phyloP scores from a whole-genome alignment of 768 basidiomycete genomes.

The Astraeus odoratus region DNA sequence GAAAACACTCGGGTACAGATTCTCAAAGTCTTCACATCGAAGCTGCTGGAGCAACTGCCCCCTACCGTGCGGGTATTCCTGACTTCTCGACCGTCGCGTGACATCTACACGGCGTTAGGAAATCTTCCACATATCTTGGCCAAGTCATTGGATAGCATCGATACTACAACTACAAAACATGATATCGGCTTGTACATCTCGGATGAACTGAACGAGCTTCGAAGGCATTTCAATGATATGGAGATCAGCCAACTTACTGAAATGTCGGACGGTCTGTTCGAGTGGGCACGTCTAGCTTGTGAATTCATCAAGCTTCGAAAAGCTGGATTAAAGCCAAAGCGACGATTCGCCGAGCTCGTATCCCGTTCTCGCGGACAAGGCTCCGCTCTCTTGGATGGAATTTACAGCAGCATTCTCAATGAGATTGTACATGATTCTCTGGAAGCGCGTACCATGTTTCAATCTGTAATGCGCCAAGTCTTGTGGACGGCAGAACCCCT shows the following conservation, averaged over 20 bases:
- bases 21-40: no score
- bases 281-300: conserved; percentile 7
- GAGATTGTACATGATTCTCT: background rate
- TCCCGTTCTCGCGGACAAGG: background rate
- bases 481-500: no score
- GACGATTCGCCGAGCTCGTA: background rate
- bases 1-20: no score
- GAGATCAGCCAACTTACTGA: background rate
- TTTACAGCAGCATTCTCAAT: background rate
- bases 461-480: conserved; percentile 1
- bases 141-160: background rate
- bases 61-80: no score
- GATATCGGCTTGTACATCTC: background rate
- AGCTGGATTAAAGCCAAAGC: background rate
- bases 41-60: no score
- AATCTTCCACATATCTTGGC: background rate
- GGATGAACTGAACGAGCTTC: background rate
- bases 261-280: conserved; percentile 1
- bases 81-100: background rate
- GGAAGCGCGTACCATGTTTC: background rate
- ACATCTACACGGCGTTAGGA: background rate
- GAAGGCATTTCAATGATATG: background rate
- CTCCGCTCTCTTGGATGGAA: background rate
- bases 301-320: background rate
- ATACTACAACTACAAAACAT: background rate